These are phyloP conservation scores for Sequoia sempervirens DNA, from an alignment of 75 land plant genomes.

Conservation along the genomic window DNA sequence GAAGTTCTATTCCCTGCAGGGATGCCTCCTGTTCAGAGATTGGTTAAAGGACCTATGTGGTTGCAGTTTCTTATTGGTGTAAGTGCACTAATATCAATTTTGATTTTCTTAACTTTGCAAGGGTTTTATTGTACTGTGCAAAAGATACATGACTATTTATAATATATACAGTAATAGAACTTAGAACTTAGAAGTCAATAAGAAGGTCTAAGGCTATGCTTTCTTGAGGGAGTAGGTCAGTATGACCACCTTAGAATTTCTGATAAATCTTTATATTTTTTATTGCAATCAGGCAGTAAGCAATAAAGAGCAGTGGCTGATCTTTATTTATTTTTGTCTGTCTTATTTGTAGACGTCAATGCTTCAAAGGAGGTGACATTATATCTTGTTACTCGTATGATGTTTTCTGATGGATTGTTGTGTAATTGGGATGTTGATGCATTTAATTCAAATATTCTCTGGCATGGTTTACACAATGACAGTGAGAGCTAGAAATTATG, in stretches of 20 bases:
- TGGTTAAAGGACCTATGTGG: slow-evolving; percentile 83
- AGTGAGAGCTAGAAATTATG: neutral
- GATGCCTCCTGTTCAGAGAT: slow-evolving; percentile 63
- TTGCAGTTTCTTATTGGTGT: slow-evolving; percentile 78
- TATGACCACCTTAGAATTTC: neutral
- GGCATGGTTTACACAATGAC: neutral
- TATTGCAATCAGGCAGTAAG: neutral
- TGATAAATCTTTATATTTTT: neutral
- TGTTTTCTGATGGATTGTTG: neutral
- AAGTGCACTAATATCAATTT: slow-evolving; percentile 22
- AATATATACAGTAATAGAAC: too few relatives aligned
- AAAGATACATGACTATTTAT: neutral
- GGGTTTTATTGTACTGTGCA: neutral
- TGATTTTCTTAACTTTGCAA: neutral
- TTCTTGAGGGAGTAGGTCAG: neutral
- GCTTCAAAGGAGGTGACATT: neutral
- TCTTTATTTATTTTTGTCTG: neutral
- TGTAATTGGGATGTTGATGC: neutral
- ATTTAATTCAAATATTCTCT: neutral
- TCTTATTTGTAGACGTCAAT: neutral
- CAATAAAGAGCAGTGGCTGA: neutral
- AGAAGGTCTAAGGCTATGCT: neutral
- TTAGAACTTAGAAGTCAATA: neutral
- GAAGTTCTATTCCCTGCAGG: slow-evolving; percentile 32
- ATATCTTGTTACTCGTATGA: neutral